Percentiles rank a stretch among this genome's conserved stretches.
Evolutionary conservation across 495 filamentous ascomycete species (phyloP).

Genomic region (Penicillium macrosclerotiorum): DNA sequence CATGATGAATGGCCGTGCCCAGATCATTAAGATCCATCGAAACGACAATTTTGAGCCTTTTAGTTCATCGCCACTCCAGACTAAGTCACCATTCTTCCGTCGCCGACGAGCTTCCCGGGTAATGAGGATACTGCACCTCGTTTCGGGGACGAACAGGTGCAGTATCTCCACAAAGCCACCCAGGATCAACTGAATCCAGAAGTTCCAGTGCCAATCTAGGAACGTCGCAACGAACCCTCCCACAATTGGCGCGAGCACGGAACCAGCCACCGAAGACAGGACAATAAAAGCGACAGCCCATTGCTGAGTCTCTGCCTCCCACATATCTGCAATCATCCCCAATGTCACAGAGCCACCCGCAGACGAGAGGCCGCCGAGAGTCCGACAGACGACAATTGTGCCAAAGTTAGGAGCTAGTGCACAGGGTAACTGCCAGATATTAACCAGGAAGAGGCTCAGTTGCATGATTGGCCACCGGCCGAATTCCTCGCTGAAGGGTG

Average conservation of each 20-base stretch:
- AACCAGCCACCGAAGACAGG: conserved; percentile 76
- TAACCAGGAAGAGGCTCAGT: conserved; percentile 66
- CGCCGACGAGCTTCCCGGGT: conserved; percentile 64
- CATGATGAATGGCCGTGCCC: conserved; percentile 75
- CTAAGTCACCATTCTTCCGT: conserved; percentile 51
- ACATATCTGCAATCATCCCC: conserved; percentile 84
- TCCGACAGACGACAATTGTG: conserved; percentile 61
- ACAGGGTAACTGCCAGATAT: conserved; percentile 73
- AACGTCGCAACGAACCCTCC: conserved; percentile 72
- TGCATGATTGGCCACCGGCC: conserved; percentile 73
- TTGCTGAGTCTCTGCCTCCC: conserved; percentile 64
- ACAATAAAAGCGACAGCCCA: conserved; percentile 71
- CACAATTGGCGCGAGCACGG: conserved; percentile 72
- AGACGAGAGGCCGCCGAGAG: conserved; percentile 68
- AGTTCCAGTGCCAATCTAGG: conserved; percentile 70
- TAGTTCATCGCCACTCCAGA: conserved; percentile 67
- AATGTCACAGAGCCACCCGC: conserved; percentile 81
- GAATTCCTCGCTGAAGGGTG: conserved; percentile 77
- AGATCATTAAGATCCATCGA: conserved; percentile 57
- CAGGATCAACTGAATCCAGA: conserved; percentile 80
- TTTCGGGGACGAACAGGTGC: conserved; percentile 67
- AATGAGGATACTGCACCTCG: conserved; percentile 63
- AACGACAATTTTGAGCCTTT: conserved; percentile 47
- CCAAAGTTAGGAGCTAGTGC: conserved; percentile 69
- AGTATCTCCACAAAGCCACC: conserved; percentile 64